These are phyloP conservation scores for Colletotrichum sidae DNA, from an alignment of 2,329 filamentous ascomycete genomes.

Conservation along the genomic window DNA sequence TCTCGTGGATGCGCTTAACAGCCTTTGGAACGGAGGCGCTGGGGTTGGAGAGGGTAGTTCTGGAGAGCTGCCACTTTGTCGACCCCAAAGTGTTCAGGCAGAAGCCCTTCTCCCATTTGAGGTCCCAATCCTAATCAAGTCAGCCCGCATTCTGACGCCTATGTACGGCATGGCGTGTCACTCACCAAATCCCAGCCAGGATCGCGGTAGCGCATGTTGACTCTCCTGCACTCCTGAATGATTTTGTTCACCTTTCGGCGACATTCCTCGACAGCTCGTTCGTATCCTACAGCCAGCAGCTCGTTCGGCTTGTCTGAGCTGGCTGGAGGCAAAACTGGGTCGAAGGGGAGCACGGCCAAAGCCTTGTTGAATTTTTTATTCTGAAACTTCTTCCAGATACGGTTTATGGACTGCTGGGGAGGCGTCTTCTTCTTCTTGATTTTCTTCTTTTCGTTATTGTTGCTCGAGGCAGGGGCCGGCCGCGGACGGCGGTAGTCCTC, in stretches of 20 bases:
- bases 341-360: constrained; percentile 73
- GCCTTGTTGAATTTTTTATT: constrained; percentile 73
- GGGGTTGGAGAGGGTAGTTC: constrained; percentile 57
- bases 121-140: constrained; percentile 68
- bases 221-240: constrained; percentile 73
- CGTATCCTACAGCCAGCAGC: constrained; percentile 69
- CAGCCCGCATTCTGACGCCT: neutral
- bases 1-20: constrained; percentile 80
- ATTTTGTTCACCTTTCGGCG: constrained; percentile 71
- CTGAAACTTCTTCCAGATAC: constrained; percentile 73
- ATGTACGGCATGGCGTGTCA: constrained; percentile 34
- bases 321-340: constrained; percentile 65
- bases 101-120: constrained; percentile 72
- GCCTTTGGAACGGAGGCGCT: constrained; percentile 72
- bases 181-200: constrained; percentile 69
- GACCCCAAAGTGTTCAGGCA: constrained; percentile 65
- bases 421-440: constrained; percentile 70
- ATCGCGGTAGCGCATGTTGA: constrained; percentile 85
- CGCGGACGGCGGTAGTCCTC: constrained; percentile 57
- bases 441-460: constrained; percentile 59
- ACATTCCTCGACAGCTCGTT: constrained; percentile 73
- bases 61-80: constrained; percentile 63
- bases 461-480: constrained; percentile 47
- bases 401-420: constrained; percentile 75
- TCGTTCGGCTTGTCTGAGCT: constrained; percentile 68